These are phyloP conservation scores for Russula olivacea DNA, from an alignment of 768 basidiomycete genomes.

Conservation along the genomic window DNA sequence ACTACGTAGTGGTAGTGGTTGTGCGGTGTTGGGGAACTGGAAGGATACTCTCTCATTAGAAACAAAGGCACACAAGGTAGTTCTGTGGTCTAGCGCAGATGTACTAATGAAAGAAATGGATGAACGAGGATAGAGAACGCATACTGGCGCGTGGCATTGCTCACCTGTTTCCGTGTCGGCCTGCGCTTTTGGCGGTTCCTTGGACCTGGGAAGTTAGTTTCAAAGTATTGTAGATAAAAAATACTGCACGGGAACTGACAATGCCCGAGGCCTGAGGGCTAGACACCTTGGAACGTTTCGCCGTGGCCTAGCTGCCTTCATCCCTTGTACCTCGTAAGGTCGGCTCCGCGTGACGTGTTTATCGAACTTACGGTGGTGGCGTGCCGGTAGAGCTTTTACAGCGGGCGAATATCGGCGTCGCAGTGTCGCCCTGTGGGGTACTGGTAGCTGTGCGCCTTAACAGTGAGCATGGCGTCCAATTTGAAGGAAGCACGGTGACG, in stretches of 20 bases:
- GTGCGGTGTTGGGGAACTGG: too few species aligned
- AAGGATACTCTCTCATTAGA: too few species aligned
- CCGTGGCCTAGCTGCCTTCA: background rate
- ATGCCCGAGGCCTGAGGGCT: background rate
- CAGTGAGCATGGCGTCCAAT: background rate
- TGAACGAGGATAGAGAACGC: too few species aligned
- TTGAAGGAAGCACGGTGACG: background rate
- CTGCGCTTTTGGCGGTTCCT: background rate
- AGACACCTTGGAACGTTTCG: background rate
- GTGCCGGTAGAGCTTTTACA: background rate
- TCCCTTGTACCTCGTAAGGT: background rate
- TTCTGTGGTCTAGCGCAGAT: too few species aligned
- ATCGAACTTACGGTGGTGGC: conserved; percentile 1
- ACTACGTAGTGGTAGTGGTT: too few species aligned
- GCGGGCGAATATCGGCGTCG: background rate
- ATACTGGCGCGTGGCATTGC: too few species aligned
- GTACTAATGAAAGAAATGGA: too few species aligned
- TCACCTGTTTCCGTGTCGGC: background rate
- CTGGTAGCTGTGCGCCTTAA: conserved; percentile 3
- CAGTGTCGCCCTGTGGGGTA: background rate
- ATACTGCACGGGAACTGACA: background rate
- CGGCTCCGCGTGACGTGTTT: background rate
- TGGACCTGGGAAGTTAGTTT: background rate
- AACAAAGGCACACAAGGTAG: too few species aligned
- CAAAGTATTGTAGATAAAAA: background rate